Evolutionary conservation across 371 early-diverging fungal species (phyloP).

Genomic region (Racocetra persica): DNA sequence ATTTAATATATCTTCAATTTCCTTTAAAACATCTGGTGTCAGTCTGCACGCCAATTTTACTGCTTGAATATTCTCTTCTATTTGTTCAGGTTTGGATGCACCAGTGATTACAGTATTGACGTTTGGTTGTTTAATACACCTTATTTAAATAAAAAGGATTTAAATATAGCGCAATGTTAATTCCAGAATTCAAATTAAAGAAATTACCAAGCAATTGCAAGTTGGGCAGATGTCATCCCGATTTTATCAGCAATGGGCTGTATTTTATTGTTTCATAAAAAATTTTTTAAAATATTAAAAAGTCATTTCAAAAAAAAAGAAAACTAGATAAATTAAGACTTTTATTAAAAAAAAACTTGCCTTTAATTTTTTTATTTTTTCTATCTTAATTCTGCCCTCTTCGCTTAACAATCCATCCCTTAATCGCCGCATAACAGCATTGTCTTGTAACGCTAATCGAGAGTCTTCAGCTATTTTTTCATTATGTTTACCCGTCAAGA

Average conservation of each 20-base stretch:
- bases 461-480: constrained; percentile 74
- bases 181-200: constrained; percentile 8
- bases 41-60: constrained; percentile 64
- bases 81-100: constrained; percentile 75
- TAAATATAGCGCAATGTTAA: background rate
- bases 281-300: no score
- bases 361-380: constrained; percentile 56
- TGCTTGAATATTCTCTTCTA: constrained; percentile 77
- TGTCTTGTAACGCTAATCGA: constrained; percentile 71
- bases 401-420: constrained; percentile 67
- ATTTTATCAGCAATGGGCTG: constrained; percentile 71
- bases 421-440: constrained; percentile 69
- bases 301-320: background rate
- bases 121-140: constrained; percentile 45
- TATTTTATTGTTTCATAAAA: background rate
- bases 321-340: no score
- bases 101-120: constrained; percentile 73
- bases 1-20: constrained; percentile 69
- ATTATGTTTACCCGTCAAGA: constrained; percentile 84
- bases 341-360: constrained; percentile 12
- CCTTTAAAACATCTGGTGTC: constrained; percentile 71
- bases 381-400: constrained; percentile 64
- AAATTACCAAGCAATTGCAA: constrained; percentile 86
- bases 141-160: background rate
- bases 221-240: constrained; percentile 74